Conservation (phyloP, 1,284 basidiomycete genomes). For the Mycena sp. region DNA sequence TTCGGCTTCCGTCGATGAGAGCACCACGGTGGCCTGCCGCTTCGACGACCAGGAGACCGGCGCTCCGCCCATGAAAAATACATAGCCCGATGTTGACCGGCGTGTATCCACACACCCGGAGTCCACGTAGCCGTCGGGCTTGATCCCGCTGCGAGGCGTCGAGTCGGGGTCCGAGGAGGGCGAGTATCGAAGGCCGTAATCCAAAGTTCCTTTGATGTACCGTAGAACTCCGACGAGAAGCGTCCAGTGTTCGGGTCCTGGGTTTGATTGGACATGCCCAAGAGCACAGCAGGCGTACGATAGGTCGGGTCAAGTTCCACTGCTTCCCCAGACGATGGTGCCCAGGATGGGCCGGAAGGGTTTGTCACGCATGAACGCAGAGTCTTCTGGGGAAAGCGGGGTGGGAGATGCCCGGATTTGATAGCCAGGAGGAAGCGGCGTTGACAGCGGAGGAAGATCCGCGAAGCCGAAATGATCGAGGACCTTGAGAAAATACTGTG, state of each 20-base stretch:
- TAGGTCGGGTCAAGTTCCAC: slow-evolving; percentile 15
- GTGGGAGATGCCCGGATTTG: slow-evolving; percentile 1
- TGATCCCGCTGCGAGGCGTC: background rate
- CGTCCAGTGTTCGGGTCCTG: slow-evolving; percentile 18
- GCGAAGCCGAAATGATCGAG: slow-evolving; percentile 12
- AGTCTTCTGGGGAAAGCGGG: slow-evolving; percentile 5
- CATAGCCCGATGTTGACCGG: slow-evolving; percentile 20
- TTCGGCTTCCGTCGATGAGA: slow-evolving; percentile 19
- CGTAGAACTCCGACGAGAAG: slow-evolving; percentile 18
- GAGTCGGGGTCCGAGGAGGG: background rate
- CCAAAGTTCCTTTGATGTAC: slow-evolving; percentile 15
- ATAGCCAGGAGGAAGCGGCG: slow-evolving; percentile 19
- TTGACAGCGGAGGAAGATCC: slow-evolving; percentile 21
- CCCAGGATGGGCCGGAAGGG: slow-evolving; percentile 20
- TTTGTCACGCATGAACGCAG: slow-evolving; percentile 22
- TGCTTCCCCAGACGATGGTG: slow-evolving; percentile 17
- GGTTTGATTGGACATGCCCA: slow-evolving; percentile 26
- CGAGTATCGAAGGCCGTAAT: slow-evolving; percentile 5
- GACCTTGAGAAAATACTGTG: slow-evolving; percentile 19
- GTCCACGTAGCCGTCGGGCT: slow-evolving; percentile 14
- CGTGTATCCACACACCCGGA: slow-evolving; percentile 28
- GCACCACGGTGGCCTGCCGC: slow-evolving; percentile 13
- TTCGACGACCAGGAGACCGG: slow-evolving; percentile 21
- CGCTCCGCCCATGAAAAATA: slow-evolving; percentile 24
- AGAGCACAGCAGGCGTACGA: slow-evolving; percentile 21